Base-by-base conservation (phyloP, 352 stramenopile species). In the Globisporangium nodosum region DNA sequence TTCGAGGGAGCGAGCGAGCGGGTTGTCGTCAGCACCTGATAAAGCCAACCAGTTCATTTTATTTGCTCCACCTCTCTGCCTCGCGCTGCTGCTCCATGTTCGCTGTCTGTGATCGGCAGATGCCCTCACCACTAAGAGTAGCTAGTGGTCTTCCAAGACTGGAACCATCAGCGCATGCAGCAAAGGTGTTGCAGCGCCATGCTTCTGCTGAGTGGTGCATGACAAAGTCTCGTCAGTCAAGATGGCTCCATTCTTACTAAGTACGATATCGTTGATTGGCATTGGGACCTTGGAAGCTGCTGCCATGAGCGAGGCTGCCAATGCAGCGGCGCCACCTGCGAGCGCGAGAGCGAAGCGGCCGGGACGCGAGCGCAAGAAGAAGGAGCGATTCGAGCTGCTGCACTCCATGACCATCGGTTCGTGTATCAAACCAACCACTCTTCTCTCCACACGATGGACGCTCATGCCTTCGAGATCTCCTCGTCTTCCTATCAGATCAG, bases 371-470 rank as follows among this genome's bases (percentile, higher is more conserved):
- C 73, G 78, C 30, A 76, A 87, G 64, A 80, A 70, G 56, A 70
- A 76, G 55, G 64, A 73, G 55, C 78, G 80, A 18, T 76, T 76
- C 11, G 68, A 74, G 20, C 49, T 90, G 3, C 66, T 92, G 24
- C 74, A 75, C 37, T 69, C 68, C 8, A 90, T 92, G 83, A 87
- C 52, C 11, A 35, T 66, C 67, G 75, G 78, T 86, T 37, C n/a
- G 62, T 56, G 31, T 47, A 63, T 37, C 5, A 12, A 27, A 11
- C 3, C 30, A 18, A 4, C 3, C 12, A 31, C 49, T 63, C 13
- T 20, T 33, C 12, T 20, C 51, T 20, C 52, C 31, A 42, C 21
- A 53, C 39, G 39, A 43, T 27, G 24, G 24, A 27, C 24, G 24
- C 24, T 35, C 31, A 35, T 35, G 5, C 31, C 31, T 35, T 35